phyloP scores from a whole-genome alignment of 371 early-diverging fungal species.

The Mucor ambiguus region DNA sequence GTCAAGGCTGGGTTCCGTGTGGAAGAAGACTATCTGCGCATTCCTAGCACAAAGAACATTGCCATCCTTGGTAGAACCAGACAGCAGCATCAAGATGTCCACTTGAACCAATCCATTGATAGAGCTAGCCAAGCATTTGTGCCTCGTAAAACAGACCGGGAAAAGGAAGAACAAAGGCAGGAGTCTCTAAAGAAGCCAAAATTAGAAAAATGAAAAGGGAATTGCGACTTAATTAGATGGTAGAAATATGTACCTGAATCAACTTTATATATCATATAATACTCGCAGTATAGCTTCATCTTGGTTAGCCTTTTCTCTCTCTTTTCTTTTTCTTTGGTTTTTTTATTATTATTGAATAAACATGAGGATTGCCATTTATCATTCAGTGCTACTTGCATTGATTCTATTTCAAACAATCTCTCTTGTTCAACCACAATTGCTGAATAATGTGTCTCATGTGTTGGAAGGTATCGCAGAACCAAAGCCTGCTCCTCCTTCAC shows the following conservation, averaged over 20 bases:
- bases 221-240: constrained; percentile 2
- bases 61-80: constrained; percentile 67
- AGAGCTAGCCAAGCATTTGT: constrained; percentile 45
- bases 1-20: constrained; percentile 62
- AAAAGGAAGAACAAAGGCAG: constrained; percentile 54
- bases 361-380: constrained; percentile 1
- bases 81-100: constrained; percentile 3
- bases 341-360: neutral
- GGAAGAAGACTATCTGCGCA: constrained; percentile 76
- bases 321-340: constrained; percentile 6
- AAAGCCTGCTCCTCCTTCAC: constrained; percentile 8
- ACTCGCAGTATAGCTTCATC: neutral
- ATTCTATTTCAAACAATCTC: constrained; percentile 7
- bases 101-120: constrained; percentile 15
- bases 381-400: constrained; percentile 3
- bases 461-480: constrained; percentile 5
- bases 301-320: neutral
- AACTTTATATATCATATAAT: neutral
- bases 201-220: constrained; percentile 35
- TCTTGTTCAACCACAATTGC: constrained; percentile 14
- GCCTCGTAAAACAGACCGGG: constrained; percentile 62
- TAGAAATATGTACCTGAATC: neutral
- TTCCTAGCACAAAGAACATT: constrained; percentile 90
- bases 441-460: constrained; percentile 16
- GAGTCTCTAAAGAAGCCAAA: constrained; percentile 34